phyloP scores from a whole-genome alignment of 176 grass and related monocot genomes.

The Puya raimondii region DNA sequence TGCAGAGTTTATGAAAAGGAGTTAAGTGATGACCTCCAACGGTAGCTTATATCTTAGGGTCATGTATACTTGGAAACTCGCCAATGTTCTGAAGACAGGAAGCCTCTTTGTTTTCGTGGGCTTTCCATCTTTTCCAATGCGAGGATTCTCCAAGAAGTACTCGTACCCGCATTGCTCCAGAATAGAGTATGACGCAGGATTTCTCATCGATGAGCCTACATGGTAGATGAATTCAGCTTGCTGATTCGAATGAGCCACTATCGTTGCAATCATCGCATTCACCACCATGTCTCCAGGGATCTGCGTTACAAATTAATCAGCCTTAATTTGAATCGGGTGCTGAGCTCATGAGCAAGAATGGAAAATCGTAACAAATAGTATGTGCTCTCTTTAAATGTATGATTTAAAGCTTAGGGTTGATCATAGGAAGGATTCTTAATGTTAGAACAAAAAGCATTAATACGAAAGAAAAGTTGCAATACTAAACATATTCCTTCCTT shows the following conservation, averaged over 20 bases:
- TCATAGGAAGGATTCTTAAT: background rate
- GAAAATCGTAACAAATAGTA: background rate
- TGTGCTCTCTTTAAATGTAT: background rate
- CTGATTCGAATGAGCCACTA: constrained; percentile 37
- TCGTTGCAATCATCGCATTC: constrained; percentile 64
- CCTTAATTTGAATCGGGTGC: background rate
- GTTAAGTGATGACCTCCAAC: constrained; percentile 30
- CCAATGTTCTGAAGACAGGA: constrained; percentile 45
- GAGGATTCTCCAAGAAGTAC: constrained; percentile 66
- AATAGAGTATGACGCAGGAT: constrained; percentile 40
- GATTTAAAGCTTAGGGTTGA: constrained; percentile 1
- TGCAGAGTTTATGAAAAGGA: no score
- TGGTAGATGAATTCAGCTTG: constrained; percentile 32
- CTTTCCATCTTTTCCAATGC: constrained; percentile 43
- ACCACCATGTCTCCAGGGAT: constrained; percentile 88
- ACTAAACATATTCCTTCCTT: background rate
- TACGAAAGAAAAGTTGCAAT: constrained; percentile 1
- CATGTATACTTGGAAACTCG: constrained; percentile 47
- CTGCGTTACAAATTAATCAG: constrained; percentile 18
- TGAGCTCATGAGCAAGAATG: background rate
- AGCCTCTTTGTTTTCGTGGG: constrained; percentile 39
- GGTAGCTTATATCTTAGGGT: constrained; percentile 58
- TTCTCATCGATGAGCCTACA: constrained; percentile 45
- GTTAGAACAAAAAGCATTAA: background rate
- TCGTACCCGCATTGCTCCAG: constrained; percentile 36